Evolutionary conservation across 352 stramenopile genomes (phyloP).

Genomic region (Peronospora farinosa): DNA sequence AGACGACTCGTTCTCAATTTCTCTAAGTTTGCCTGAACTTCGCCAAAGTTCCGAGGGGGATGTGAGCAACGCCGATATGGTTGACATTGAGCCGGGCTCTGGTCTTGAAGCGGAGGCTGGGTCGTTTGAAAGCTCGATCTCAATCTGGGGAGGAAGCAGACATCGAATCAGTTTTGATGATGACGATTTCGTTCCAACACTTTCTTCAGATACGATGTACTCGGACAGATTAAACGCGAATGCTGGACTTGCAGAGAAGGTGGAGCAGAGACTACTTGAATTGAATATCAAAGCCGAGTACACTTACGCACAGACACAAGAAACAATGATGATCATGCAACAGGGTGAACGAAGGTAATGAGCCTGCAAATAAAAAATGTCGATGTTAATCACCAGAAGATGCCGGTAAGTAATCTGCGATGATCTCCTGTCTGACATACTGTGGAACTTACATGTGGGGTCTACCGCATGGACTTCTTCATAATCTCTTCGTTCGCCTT

Average conservation of each 20-base stretch:
- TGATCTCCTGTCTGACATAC: not conserved
- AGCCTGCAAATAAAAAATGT: not conserved
- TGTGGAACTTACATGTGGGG: not conserved
- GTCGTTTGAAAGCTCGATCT: conserved; percentile 11
- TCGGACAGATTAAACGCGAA: conserved; percentile 2
- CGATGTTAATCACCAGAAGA: not conserved
- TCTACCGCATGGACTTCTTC: conserved; percentile 28
- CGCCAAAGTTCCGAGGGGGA: conserved; percentile 11
- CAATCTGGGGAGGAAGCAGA: conserved; percentile 4
- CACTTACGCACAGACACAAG: conserved; percentile 10
- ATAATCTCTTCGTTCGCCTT: conserved; percentile 46
- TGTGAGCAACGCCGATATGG: not conserved
- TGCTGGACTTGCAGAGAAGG: not conserved
- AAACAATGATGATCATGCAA: conserved; percentile 14
- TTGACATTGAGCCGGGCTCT: conserved; percentile 7
- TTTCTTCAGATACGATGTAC: conserved; percentile 4
- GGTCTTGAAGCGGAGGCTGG: conserved; percentile 4
- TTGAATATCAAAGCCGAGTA: conserved; percentile 15
- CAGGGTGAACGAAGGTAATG: not conserved
- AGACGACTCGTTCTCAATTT: conserved; percentile 21
- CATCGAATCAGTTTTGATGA: conserved; percentile 15
- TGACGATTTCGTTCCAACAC: conserved; percentile 21
- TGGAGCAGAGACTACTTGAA: conserved; percentile 13
- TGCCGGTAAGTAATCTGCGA: not conserved
- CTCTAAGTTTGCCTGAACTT: conserved; percentile 19